These are phyloP conservation scores for Senna tora DNA, from an alignment of 306 rosid genomes.

Conservation along the genomic window DNA sequence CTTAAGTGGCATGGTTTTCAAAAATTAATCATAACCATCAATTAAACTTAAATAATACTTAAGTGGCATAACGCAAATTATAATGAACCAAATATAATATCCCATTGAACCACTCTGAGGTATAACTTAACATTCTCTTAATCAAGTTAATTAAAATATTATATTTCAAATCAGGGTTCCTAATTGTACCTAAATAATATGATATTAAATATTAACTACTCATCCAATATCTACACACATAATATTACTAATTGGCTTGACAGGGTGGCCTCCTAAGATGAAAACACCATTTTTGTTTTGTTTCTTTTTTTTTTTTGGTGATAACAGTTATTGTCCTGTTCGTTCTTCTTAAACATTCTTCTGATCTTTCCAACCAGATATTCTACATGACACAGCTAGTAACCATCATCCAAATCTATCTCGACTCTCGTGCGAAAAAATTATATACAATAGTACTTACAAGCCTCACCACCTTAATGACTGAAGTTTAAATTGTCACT, in stretches of 20 bases:
- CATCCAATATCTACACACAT: background rate
- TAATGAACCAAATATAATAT: background rate
- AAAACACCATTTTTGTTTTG: no score
- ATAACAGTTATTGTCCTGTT: background rate
- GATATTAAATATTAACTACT: background rate
- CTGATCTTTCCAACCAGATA: background rate
- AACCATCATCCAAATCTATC: background rate
- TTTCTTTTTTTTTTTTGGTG: no score
- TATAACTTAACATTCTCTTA: background rate
- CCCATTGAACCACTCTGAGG: background rate
- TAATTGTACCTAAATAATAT: background rate
- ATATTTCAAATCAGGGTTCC: background rate
- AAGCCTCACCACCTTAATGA: constrained; percentile 6
- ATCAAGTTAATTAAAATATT: constrained; percentile 1
- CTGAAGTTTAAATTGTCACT: background rate
- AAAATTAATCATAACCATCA: constrained; percentile 14
- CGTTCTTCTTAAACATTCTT: background rate
- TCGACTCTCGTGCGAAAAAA: background rate
- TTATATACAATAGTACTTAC: background rate
- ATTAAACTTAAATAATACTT: background rate
- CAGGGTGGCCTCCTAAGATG: background rate
- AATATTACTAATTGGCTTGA: background rate
- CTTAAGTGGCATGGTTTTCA: no score
- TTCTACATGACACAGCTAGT: background rate
- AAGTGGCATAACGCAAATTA: constrained; percentile 6